These are phyloP conservation scores for Camelina neglecta DNA, from an alignment of 345 rosid species.

Conservation along the genomic window DNA sequence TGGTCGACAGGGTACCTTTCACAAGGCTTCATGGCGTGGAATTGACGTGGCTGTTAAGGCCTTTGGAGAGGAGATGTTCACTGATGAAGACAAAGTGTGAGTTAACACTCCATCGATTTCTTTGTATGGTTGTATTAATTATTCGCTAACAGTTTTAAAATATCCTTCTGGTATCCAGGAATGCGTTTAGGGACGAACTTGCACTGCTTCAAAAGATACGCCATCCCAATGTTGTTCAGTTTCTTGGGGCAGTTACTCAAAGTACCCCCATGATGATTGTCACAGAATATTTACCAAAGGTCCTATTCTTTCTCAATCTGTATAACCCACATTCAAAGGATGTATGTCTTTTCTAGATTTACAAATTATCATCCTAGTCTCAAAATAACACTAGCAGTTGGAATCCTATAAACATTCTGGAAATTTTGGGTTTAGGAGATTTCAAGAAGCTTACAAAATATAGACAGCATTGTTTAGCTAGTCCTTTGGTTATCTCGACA, in stretches of 20 bases:
- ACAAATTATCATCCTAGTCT: conserved; percentile 9
- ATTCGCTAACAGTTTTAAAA: conserved; percentile 16
- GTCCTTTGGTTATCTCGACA: neutral
- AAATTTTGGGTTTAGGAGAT: neutral
- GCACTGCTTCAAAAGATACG: conserved; percentile 82
- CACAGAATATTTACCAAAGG: conserved; percentile 81
- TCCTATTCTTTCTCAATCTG: conserved; percentile 37
- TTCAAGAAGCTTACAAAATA: conserved; percentile 5
- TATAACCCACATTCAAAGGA: conserved; percentile 5
- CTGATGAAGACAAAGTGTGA: conserved; percentile 79
- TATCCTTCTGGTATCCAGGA: conserved; percentile 50
- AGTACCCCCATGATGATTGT: conserved; percentile 90
- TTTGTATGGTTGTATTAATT: neutral
- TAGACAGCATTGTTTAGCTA: conserved; percentile 1
- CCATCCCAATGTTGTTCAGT: conserved; percentile 90
- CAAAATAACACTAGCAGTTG: conserved; percentile 14
- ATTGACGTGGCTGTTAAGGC: conserved; percentile 81
- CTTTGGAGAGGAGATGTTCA: conserved; percentile 73
- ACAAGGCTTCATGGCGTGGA: conserved; percentile 85
- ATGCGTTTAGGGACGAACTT: conserved; percentile 84
- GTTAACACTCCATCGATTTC: conserved; percentile 42
- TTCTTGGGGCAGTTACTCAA: conserved; percentile 88
- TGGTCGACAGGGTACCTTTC: conserved; percentile 71
- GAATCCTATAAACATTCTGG: conserved; percentile 1
- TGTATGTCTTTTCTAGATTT: neutral